Evolutionary conservation across 495 filamentous ascomycete species (phyloP).

Genomic region (Penicillium turbatum): DNA sequence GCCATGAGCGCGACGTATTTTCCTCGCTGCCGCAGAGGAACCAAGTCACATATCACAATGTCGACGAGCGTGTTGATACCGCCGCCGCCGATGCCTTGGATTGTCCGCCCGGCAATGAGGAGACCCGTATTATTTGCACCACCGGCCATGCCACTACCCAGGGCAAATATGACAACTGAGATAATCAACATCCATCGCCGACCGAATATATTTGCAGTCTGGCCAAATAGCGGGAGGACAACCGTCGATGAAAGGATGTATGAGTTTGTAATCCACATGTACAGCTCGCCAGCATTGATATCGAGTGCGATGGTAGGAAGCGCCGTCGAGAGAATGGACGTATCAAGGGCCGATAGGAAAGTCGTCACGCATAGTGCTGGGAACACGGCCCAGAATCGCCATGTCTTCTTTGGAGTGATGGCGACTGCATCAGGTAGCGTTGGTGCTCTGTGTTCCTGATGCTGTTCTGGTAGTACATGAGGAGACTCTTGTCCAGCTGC

Average conservation of each 20-base stretch:
- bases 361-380: conserved; percentile 28
- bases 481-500: background rate
- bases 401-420: background rate
- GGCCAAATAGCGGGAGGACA: conserved; percentile 29
- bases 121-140: conserved; percentile 22
- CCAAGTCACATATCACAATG: conserved; percentile 32
- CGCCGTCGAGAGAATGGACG: conserved; percentile 37
- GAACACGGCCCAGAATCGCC: conserved; percentile 23
- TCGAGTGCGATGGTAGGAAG: conserved; percentile 37
- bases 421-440: background rate
- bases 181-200: conserved; percentile 39
- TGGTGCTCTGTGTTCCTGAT: background rate
- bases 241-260: conserved; percentile 33
- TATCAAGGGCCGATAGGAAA: conserved; percentile 32
- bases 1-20: conserved; percentile 24
- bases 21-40: conserved; percentile 32
- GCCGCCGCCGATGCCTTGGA: conserved; percentile 32
- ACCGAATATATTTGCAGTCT: conserved; percentile 49
- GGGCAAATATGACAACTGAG: conserved; percentile 33
- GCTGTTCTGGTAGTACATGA: background rate
- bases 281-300: conserved; percentile 30
- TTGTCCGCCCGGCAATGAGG: conserved; percentile 24
- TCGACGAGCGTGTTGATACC: conserved; percentile 30
- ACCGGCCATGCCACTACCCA: conserved; percentile 39
- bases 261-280: conserved; percentile 41